Conservation (phyloP, 768 basidiomycete species). For the Pulveroboletus sp. region DNA sequence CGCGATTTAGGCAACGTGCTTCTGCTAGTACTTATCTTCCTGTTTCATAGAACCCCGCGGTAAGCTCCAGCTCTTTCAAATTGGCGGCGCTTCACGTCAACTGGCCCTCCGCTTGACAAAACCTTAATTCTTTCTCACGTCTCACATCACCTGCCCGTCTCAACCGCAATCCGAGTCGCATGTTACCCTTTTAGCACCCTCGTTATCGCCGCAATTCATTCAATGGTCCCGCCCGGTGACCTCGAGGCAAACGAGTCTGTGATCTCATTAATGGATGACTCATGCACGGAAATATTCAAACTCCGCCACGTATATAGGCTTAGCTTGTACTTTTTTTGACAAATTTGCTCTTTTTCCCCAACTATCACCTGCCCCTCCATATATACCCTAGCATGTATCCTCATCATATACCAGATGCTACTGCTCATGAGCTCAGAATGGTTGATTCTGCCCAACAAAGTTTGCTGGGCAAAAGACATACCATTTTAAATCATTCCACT, state of each 20-base stretch:
- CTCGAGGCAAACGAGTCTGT: neutral
- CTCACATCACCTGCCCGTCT: neutral
- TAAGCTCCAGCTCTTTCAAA: constrained; percentile 23
- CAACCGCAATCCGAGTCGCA: neutral
- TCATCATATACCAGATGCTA: neutral
- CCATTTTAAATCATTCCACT: neutral
- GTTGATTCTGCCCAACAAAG: neutral
- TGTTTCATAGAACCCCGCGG: neutral
- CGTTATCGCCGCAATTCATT: neutral
- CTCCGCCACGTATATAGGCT: constrained; percentile 18
- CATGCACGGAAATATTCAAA: constrained; percentile 5
- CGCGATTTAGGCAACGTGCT: constrained; percentile 15
- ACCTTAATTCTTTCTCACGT: constrained; percentile 18
- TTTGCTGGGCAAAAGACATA: constrained; percentile 6
- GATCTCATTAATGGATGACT: constrained; percentile 2
- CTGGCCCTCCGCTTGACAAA: constrained; percentile 2
- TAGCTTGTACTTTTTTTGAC: neutral
- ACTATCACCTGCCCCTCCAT: constrained; percentile 1
- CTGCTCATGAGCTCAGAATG: neutral
- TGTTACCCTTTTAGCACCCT: neutral
- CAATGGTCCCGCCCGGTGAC: no score
- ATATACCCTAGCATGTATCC: constrained; percentile 9
- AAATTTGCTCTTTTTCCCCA: neutral
- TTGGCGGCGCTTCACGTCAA: constrained; percentile 6
- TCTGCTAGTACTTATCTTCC: constrained; percentile 4